Evolutionary conservation across 192 early-diverging fungal species (phyloP), one percentile per base, ranked within the genome.

Genomic region (Coemansia sp.): DNA sequence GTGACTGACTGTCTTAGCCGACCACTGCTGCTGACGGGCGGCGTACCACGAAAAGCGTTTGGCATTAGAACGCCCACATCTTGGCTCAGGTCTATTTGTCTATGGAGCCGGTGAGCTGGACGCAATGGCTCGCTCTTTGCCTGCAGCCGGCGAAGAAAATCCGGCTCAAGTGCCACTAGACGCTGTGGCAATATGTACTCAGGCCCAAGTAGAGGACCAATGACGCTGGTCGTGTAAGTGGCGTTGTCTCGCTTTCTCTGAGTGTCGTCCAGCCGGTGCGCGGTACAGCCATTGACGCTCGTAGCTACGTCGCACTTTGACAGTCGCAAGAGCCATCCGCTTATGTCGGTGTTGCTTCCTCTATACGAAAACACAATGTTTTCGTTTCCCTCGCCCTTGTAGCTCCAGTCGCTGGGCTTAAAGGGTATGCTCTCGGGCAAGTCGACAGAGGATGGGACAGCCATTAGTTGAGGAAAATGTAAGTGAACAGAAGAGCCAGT

Each of bases 341-440:
- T 10, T 32, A 70, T 63, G 57, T 63, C 63, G 3, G 76, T 44
- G 40, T 86, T 66, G 19, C 47, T 33, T 4, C 90, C 88, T 43
- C 59, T 62, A 66, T 89, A 89, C 7, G 86, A 49, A 21, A 94
- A 78, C 23, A 89, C 84, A 8, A 91, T 73, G 73, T 90, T 92
- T 28, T 81, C 84, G 75, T 94, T 94, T 37, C 92, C 92, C 65
- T 94, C 92, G 43, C 84, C 86, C 44, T 84, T 83, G 81, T 92
- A 94, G 17, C 47, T 23, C 92, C 92, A 93, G 9, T 86, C 67
- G 23, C 26, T 38, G 1, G 84, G 69, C 21, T 64, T 16, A 32
- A 70, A 49, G 9, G 65, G 42, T 1, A 66, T 35, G n/a, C 21
- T 44, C 26, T 52, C 62, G 14, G 35, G 19, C 35, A 33, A 11